phyloP scores from a whole-genome alignment of 1,139 yeast genomes.

The Wickerhamomyces sp. region DNA sequence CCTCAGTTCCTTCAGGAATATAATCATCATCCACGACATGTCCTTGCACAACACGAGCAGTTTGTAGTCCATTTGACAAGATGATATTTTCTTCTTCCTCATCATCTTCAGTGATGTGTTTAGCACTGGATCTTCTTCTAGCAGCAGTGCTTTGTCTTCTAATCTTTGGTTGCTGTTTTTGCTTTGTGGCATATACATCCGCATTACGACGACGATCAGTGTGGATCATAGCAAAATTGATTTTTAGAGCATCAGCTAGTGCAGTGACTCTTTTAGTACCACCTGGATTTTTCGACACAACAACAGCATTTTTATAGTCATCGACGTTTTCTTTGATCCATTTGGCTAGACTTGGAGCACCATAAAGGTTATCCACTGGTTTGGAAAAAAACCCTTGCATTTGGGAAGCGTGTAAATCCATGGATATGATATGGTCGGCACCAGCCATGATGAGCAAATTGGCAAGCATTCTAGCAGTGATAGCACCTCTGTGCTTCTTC shows the following conservation, averaged over 20 bases:
- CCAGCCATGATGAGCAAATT: constrained; percentile 96
- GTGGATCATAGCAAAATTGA: constrained; percentile 98
- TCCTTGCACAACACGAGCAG: constrained; percentile 94
- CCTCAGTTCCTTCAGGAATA: constrained; percentile 30
- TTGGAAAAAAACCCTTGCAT: constrained; percentile 98
- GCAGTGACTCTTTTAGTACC: constrained; percentile 98
- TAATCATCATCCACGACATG: constrained; percentile 94
- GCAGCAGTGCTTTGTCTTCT: constrained; percentile 34
- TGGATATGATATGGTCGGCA: constrained; percentile 96
- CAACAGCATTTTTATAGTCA: constrained; percentile 79
- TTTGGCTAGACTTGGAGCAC: constrained; percentile 93
- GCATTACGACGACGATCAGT: constrained; percentile 92
- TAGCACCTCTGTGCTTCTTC: constrained; percentile 98
- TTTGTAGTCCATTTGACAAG: constrained; percentile 77
- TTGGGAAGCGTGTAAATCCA: constrained; percentile 98
- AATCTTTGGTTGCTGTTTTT: constrained; percentile 25
- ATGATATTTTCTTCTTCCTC: constrained; percentile 57
- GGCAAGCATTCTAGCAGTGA: constrained; percentile 98
- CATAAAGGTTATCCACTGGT: constrained; percentile 94
- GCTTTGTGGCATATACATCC: constrained; percentile 49
- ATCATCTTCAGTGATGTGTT: constrained; percentile 13
- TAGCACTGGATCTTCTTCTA: constrained; percentile 35
- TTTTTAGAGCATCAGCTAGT: constrained; percentile 89
- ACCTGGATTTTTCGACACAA: constrained; percentile 96
- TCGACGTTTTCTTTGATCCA: constrained; percentile 93